These are phyloP conservation scores for Hordeum vulgare DNA, from an alignment of 176 grass and related monocot species.

Conservation along the genomic window DNA sequence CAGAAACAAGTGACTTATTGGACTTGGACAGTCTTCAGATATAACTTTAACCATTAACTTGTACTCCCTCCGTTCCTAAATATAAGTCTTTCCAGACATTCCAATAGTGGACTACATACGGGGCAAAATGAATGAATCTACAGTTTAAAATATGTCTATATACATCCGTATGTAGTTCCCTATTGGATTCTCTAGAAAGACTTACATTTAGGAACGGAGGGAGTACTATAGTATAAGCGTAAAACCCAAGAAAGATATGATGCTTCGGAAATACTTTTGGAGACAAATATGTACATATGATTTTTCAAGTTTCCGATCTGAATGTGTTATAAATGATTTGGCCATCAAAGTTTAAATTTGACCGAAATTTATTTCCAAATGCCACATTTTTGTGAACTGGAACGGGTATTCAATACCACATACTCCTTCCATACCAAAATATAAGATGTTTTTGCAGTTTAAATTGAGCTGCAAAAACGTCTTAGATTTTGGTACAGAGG, in stretches of 20 bases:
- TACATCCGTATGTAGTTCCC: too few species aligned
- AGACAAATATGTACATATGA: neutral
- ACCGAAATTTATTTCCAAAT: neutral
- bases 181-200: too few species aligned
- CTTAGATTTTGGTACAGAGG: too few species aligned
- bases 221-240: neutral
- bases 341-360: neutral
- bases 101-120: too few species aligned
- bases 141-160: too few species aligned
- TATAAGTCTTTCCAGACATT: too few species aligned
- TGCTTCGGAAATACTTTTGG: neutral
- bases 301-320: neutral
- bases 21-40: neutral
- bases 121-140: too few species aligned
- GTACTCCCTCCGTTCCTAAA: neutral
- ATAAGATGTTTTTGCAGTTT: too few species aligned
- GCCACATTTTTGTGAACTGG: neutral
- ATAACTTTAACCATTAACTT: neutral
- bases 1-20: neutral
- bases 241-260: neutral
- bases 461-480: too few species aligned
- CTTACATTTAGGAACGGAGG: too few species aligned
- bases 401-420: neutral
- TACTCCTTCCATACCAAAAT: too few species aligned
- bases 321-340: neutral